Evolutionary conservation across 1,284 basidiomycete genomes (phyloP), one percentile per base, ranked within the genome.

Genomic region (Naganishia liquefaciens): DNA sequence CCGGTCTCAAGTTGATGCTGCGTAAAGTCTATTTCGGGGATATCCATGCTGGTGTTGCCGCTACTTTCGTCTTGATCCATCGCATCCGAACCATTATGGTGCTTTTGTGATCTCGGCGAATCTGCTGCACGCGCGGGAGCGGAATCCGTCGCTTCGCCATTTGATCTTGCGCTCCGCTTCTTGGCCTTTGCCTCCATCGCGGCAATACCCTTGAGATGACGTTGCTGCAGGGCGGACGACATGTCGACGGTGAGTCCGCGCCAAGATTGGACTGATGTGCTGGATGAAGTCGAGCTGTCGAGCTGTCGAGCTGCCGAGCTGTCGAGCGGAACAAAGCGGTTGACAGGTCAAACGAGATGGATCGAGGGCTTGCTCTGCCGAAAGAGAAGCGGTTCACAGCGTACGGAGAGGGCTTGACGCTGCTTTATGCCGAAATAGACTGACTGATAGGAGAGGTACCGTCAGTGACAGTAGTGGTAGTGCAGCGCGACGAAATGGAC

Each of bases 1-100:
- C 92, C 92, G 80, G 93, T 91, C 68, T 95, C 92, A 68, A 94
- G 86, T 69, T 86, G 83, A 79, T 95, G 91, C 73, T 88, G 88
- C 17, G 93, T 93, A 73, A 89, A 94, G 82, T 95, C 92, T 76
- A 92, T 85, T 64, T 87, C 84, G 44, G 85, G 86, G 17, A 86
- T 75, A 42, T 83, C 80, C n/a, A 82, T 77, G 19, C 75, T 75
- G 17, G 75, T 73, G 42, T 78, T 76, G 55, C 76, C 78, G 62
- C 44, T 51, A 23, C 33, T n/a, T 7, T 58, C 58, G 37, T 66
- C 60, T 55, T 66, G 51, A 19, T 66, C 57, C 52, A 62, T 60
- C 17, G 39, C 30, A 37, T 61, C 46, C 42, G 21, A n/a, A 42
- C 51, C 40, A 44, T 53, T 46, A n/a, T 33, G 23, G 28, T 60